Conservation (phyloP, 2,329 filamentous ascomycete genomes). For the Lachnellula hyalina region DNA sequence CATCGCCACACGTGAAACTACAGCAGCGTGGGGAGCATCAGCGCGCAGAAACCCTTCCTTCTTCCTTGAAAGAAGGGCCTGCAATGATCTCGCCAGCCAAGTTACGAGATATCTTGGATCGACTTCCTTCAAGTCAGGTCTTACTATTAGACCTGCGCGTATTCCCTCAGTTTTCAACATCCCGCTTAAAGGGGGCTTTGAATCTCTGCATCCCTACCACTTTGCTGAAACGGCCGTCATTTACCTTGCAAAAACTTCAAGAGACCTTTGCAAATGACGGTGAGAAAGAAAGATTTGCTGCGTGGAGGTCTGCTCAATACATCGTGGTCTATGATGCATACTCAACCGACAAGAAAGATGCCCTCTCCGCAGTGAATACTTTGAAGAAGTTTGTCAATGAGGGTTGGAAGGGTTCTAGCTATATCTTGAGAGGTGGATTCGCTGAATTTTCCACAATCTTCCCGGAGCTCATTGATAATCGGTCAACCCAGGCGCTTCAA, state of each 20-base stretch:
- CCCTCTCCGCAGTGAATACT: conserved; percentile 74
- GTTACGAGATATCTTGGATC: conserved; percentile 52
- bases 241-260: conserved; percentile 80
- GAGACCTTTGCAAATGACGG: conserved; percentile 74
- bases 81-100: conserved; percentile 49
- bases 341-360: conserved; percentile 75
- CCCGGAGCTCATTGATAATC: conserved; percentile 57
- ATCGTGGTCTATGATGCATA: conserved; percentile 85
- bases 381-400: conserved; percentile 88
- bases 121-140: conserved; percentile 32
- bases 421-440: conserved; percentile 80
- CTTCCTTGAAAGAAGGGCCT: conserved; percentile 42
- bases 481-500: conserved; percentile 33
- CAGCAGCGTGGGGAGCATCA: conserved; percentile 19
- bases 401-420: conserved; percentile 68
- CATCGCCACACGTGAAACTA: conserved; percentile 31
- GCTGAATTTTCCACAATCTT: conserved; percentile 63
- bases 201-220: conserved; percentile 96
- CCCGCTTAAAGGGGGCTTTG: conserved; percentile 72
- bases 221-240: conserved; percentile 82
- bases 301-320: conserved; percentile 67
- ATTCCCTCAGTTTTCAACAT: conserved; percentile 71
- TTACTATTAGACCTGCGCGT: conserved; percentile 82
- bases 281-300: conserved; percentile 67
- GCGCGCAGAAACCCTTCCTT: conserved; percentile 50